phyloP scores from a whole-genome alignment of 2,329 filamentous ascomycete species.

The Neofusicoccum ribis region DNA sequence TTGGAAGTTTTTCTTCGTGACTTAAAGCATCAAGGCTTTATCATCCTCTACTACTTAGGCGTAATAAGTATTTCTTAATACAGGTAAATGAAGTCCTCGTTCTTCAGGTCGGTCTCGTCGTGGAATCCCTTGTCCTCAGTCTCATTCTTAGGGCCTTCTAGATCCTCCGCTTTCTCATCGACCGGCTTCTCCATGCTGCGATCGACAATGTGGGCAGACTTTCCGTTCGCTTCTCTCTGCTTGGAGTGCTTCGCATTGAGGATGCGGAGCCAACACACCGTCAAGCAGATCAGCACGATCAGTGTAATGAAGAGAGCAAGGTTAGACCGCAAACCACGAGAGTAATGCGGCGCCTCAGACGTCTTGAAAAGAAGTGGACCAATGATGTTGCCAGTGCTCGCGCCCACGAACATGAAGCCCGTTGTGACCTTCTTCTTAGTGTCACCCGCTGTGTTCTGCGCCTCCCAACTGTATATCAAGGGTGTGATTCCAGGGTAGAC shows the following conservation, averaged over 20 bases:
- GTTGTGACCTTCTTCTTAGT: too few relatives aligned
- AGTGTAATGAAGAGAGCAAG: too few relatives aligned
- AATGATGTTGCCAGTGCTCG: too few relatives aligned
- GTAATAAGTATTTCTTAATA: conserved; percentile 33
- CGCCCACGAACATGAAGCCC: too few relatives aligned
- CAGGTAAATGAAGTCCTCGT: conserved; percentile 65
- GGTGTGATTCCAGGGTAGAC: too few relatives aligned
- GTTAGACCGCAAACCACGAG: too few relatives aligned
- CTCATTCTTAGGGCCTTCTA: conserved; percentile 29
- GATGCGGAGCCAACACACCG: conserved; percentile 50
- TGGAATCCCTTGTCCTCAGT: conserved; percentile 50
- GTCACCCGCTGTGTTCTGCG: too few relatives aligned
- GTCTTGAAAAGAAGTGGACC: too few relatives aligned
- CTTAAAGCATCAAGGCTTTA: conserved; percentile 9
- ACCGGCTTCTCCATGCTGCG: conserved; percentile 55
- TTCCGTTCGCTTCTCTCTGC: conserved; percentile 58
- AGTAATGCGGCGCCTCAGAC: too few relatives aligned
- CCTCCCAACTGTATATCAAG: too few relatives aligned
- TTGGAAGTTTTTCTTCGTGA: too few relatives aligned
- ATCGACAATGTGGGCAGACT: conserved; percentile 59
- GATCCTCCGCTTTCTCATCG: conserved; percentile 35
- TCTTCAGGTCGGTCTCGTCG: conserved; percentile 61
- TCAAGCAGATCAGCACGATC: too few relatives aligned
- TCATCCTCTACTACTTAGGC: conserved; percentile 24
- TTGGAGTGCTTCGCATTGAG: conserved; percentile 59